Base-by-base conservation (phyloP, 169 alveolate species). In the Babesia gibsoni region DNA sequence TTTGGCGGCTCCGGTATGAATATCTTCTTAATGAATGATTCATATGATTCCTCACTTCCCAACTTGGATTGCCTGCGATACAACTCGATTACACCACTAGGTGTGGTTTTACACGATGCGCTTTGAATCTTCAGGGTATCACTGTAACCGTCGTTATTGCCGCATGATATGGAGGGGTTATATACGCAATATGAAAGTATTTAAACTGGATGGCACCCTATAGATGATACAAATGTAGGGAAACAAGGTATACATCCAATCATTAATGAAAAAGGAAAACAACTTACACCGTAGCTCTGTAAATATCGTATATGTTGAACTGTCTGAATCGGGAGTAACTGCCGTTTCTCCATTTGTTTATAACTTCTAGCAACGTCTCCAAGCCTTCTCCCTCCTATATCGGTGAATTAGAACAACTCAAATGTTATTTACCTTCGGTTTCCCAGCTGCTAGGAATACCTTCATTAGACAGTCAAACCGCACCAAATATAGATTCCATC, bases 311-410 rank as follows among this genome's bases (percentile, higher is more conserved):
- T 16, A 68, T 20, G 56, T 33, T 49, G 32, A 45, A 23, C 37
- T 18, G 12, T 42, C 35, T 27, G 3, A 68, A 68, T 12, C 56
- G 16, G 1, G 72, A 16, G 25, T 23, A 14, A 23, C 18, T 23
- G 7, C 41, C 33, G n/a, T 68, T 49, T 20, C 81, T 42, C 81
- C 81, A 68, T 10, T 7, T 29, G 49, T 37, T 16, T 4, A 56
- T 37, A 0, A 56, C 67, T 4, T 6, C 1, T 22, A 56, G 20
- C 37, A 56, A 22, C 3, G 52, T 18, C 3, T 32, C 1, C 46
- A 56, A 6, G n/a, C 25, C 52, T 0, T 10, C n/a, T 9, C 14
- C 14, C 7, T 56, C 67, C 67, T 56, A 1, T 1, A 10, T 1
- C 0, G 0, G 29, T 56, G 32, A 27, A 12, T 12, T 32, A 33